Base-by-base conservation (phyloP, 2,329 filamentous ascomycete species). In the Penicillium verrucosum region DNA sequence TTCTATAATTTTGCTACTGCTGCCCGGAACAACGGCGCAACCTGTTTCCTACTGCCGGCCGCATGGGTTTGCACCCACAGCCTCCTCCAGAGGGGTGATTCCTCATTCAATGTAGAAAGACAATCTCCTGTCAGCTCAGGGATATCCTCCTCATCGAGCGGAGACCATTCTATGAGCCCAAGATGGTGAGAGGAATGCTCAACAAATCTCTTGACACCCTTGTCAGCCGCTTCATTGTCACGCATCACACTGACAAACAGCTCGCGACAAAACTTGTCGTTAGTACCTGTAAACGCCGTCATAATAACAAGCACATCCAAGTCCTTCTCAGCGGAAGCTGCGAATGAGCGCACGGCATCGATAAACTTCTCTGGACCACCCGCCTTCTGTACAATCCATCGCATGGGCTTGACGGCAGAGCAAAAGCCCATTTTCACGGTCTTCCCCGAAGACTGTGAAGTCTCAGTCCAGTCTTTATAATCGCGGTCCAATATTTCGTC, bases 401-500 rank as follows among this genome's bases (percentile, higher is more conserved):
- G 70, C 6, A 87, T 70, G 0, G 80, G 74, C 64, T 82, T 82
- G 32, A 87, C 83, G 6, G 84, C 78, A 25, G 81, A 82, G 62
- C 81, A 83, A 52, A 86, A 82, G 2, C 85, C 85, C 18, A 87
- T 73, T 48, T 75, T 79, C 34, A 78, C 32, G 2, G 56, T 63
- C 70, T 63, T 38, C 64, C 71, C 50, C 63, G 68, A 58, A 64
- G 69, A 59, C 25, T 55, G 60, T 4, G 62, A 54, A 12, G 63
- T 68, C 56, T 81, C 81, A 1, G 74, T 75, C 85, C 85, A 88
- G 49, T 82, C 75, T 69, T 88, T 88, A 66, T 86, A 88, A 67
- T 88, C 85, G 58, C 85, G 83, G 38, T 80, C 77, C 55, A 87
- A 69, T 21, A 85, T 80, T 63, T 86, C 85, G 3, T 78, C 69